phyloP scores from a whole-genome alignment of 805 yeast genomes.

The Nakazawaea holstii region DNA sequence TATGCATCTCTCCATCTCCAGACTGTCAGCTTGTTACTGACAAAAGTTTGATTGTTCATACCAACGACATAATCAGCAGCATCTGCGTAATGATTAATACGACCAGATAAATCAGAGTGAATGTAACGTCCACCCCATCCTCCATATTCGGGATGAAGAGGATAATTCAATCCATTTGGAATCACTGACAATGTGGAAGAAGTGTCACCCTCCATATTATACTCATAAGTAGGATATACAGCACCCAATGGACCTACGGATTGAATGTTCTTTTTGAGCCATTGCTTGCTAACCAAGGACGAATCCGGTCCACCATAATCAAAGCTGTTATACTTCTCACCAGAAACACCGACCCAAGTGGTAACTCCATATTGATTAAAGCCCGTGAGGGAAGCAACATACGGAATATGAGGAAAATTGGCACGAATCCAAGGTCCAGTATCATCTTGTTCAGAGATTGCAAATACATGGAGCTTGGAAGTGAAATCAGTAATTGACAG shows the following conservation, averaged over 20 bases:
- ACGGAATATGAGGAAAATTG: slow-evolving; percentile 20
- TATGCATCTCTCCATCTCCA: slow-evolving; percentile 30
- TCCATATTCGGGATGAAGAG: slow-evolving; percentile 25
- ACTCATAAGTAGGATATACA: slow-evolving; percentile 19
- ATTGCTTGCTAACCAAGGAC: slow-evolving; percentile 19
- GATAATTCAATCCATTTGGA: slow-evolving; percentile 26
- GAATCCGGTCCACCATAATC: slow-evolving; percentile 24
- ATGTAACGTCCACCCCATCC: slow-evolving; percentile 31
- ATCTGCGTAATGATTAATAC: slow-evolving; percentile 19
- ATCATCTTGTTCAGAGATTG: slow-evolving; percentile 29
- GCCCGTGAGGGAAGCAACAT: slow-evolving; percentile 23
- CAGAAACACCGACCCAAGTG: slow-evolving; percentile 28
- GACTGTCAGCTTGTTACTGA: slow-evolving; percentile 23
- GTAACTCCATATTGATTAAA: slow-evolving; percentile 24
- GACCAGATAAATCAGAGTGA: slow-evolving; percentile 17
- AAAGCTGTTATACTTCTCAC: slow-evolving; percentile 18
- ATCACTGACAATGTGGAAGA: slow-evolving; percentile 22
- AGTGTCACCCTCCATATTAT: slow-evolving; percentile 27
- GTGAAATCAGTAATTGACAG: slow-evolving; percentile 14
- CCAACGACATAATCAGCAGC: slow-evolving; percentile 21
- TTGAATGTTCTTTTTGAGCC: slow-evolving; percentile 20
- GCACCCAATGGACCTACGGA: slow-evolving; percentile 23
- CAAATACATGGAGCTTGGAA: slow-evolving; percentile 19
- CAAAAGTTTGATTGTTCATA: slow-evolving; percentile 13
- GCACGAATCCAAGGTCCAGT: slow-evolving; percentile 27